phyloP scores from a whole-genome alignment of 768 basidiomycete species.

The Leccinum olivaceopallidum region DNA sequence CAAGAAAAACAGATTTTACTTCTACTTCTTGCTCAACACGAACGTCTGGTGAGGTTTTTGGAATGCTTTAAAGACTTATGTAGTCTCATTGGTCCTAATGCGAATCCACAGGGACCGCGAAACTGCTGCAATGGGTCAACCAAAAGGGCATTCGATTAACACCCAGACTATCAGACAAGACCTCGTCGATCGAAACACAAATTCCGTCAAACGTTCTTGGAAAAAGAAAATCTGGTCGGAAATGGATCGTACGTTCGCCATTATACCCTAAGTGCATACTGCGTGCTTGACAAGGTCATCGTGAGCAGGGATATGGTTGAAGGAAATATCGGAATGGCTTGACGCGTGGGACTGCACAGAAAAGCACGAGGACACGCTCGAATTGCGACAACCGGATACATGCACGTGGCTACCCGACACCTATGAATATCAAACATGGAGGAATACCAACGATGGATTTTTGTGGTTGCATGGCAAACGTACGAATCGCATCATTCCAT shows the following conservation, averaged over 20 bases:
- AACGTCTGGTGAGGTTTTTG: background rate
- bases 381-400: background rate
- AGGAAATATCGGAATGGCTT: no score
- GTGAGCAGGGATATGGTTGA: slow-evolving; percentile 15
- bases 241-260: background rate
- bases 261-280: background rate
- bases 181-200: background rate
- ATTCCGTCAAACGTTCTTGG: background rate
- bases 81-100: background rate
- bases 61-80: background rate
- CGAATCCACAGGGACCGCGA: background rate
- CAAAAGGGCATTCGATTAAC: background rate
- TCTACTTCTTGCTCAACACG: background rate
- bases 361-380: background rate
- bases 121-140: background rate
- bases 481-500: background rate
- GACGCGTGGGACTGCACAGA: background rate
- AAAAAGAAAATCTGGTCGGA: background rate
- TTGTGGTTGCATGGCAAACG: background rate
- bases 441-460: background rate
- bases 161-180: background rate
- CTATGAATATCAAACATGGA: background rate
- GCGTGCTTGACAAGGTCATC: background rate
- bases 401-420: background rate
- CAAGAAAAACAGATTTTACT: background rate